Conservation (phyloP, 306 rosid species). For the Hippophae tibetana region DNA sequence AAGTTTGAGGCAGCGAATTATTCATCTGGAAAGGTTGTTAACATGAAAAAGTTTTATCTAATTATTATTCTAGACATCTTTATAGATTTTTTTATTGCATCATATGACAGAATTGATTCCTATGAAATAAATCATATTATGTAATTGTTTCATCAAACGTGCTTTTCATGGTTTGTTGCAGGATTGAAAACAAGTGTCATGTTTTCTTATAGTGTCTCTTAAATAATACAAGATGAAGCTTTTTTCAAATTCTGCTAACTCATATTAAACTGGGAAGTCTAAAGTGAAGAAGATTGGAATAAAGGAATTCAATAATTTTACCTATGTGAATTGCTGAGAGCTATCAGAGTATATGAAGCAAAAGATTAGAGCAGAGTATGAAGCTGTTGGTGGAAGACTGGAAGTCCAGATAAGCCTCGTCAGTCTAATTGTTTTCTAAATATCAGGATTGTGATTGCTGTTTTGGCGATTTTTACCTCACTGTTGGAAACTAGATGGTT, state of each 20-base stretch:
- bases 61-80: constrained; percentile 12
- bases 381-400: constrained; percentile 64
- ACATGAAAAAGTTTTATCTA: constrained; percentile 18
- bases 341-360: constrained; percentile 68
- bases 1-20: constrained; percentile 76
- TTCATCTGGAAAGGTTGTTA: constrained; percentile 67
- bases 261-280: constrained; percentile 53
- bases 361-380: constrained; percentile 80
- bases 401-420: constrained; percentile 68
- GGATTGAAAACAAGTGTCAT: constrained; percentile 62
- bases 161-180: constrained; percentile 60
- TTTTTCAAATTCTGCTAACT: constrained; percentile 57
- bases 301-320: constrained; percentile 62
- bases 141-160: constrained; percentile 43
- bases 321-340: constrained; percentile 91
- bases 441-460: constrained; percentile 56
- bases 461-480: constrained; percentile 74
- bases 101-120: constrained; percentile 13
- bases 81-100: constrained; percentile 6
- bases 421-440: constrained; percentile 70
- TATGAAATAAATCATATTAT: constrained; percentile 4
- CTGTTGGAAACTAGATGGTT: constrained; percentile 47
- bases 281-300: constrained; percentile 62
- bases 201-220: constrained; percentile 50
- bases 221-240: constrained; percentile 70